Base-by-base conservation (phyloP, 495 filamentous ascomycete genomes). In the Penicillium cosmopolitanum region DNA sequence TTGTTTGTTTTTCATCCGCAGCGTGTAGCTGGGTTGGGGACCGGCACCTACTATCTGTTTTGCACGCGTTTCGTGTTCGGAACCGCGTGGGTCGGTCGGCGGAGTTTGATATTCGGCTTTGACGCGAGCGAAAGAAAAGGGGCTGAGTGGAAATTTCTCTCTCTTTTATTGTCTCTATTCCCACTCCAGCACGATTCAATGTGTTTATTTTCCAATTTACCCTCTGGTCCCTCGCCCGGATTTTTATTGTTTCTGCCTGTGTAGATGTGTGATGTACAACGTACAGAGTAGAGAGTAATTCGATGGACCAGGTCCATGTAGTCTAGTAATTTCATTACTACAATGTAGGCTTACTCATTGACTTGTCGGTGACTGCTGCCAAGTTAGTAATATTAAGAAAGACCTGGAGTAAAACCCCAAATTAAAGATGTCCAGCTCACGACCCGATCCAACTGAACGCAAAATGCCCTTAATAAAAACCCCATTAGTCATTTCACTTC, bases 61-160 rank as follows among this genome's bases (percentile, higher is more conserved):
- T 38, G 42, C 70, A 76, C 68, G 66, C 69, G 61, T 73, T 73
- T 31, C 28, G 28, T 31, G 28, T 31, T 31, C 72, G 67, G 66
- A 64, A 77, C 69, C 62, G 69, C 71, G 69, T 73, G 71, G 73
- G 72, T 73, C 68, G 73, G 73, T 68, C 73, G 68, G 76, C 72
- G 77, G 77, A 80, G 76, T 80, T 80, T 79, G 76, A 78, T 76
- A 75, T 77, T 79, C 73, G 76, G 77, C 28, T 31, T 71, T 71
- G 68, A 71, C 58, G 66, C 74, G 74, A 74, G 77, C 68, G 69
- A 67, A 72, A 72, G 71, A 73, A 77, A 77, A 74, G 71, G 76
- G 74, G 70, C 68, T 67, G 74, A 77, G 72, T 75, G 76, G 76
- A 77, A 31, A 76, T 72, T 76, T 73, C 76, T 77, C 74, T 79